phyloP scores from a whole-genome alignment of 2,329 filamentous ascomycete species.

The Aspergillus fijiensis region DNA sequence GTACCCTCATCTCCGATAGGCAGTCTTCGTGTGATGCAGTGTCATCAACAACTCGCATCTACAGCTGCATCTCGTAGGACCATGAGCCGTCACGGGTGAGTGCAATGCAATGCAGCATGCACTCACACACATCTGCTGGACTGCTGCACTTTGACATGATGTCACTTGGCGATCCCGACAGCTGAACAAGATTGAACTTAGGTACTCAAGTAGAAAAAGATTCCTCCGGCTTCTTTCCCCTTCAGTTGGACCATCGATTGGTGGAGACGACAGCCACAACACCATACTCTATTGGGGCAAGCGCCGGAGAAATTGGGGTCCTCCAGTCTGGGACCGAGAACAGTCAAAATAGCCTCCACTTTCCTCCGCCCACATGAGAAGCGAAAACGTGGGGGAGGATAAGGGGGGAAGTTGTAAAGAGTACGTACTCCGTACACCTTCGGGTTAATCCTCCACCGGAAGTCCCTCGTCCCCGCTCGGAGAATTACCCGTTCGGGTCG shows the following conservation, averaged over 20 bases:
- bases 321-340: not conserved
- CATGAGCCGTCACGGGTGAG: not conserved
- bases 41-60: too few relatives aligned
- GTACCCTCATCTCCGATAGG: not conserved
- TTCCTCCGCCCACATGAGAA: not conserved
- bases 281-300: not conserved
- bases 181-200: too few relatives aligned
- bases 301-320: not conserved
- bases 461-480: not conserved
- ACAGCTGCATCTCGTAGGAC: too few relatives aligned
- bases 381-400: not conserved
- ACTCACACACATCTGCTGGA: not conserved
- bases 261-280: not conserved
- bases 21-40: too few relatives aligned
- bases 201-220: too few relatives aligned
- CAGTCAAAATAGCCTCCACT: not conserved
- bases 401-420: not conserved
- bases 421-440: not conserved
- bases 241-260: not conserved
- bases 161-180: not conserved
- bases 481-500: not conserved
- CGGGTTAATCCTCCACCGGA: not conserved
- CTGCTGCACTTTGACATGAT: not conserved
- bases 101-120: not conserved
- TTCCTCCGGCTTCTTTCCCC: too few relatives aligned